These are phyloP conservation scores for Brassica hybrid DNA, from an alignment of 441 rosid species.

Conservation along the genomic window DNA sequence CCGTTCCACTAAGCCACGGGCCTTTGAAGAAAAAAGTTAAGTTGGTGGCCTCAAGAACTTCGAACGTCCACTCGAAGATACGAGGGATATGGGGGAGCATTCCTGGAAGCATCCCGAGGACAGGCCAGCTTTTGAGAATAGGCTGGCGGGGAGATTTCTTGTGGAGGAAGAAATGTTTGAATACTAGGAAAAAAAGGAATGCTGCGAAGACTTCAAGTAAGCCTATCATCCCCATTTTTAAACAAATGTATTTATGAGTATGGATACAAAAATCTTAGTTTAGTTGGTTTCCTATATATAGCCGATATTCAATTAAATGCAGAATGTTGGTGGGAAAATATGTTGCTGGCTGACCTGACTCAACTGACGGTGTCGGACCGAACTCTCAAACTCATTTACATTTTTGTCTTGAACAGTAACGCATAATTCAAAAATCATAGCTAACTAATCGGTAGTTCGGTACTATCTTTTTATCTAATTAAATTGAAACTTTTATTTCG, in stretches of 20 bases:
- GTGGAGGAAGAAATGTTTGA: neutral
- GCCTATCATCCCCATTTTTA: neutral
- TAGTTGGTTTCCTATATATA: neutral
- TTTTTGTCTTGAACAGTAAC: neutral
- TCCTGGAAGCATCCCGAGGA: slow-evolving; percentile 12
- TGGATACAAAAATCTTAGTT: neutral
- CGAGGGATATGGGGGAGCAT: neutral
- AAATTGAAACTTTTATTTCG: too few relatives aligned
- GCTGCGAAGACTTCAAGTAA: neutral
- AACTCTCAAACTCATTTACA: neutral
- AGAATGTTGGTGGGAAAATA: neutral
- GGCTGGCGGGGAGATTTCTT: neutral
- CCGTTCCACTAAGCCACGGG: slow-evolving; percentile 33
- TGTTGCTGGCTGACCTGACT: neutral
- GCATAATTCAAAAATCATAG: neutral
- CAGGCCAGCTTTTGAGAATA: neutral
- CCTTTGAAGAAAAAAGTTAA: slow-evolving; percentile 41
- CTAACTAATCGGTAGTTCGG: neutral
- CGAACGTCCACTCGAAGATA: neutral
- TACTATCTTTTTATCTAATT: too few relatives aligned
- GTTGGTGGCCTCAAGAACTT: slow-evolving; percentile 16
- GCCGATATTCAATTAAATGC: neutral
- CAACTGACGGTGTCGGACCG: neutral
- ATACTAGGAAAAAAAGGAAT: neutral
- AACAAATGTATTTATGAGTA: neutral